These are phyloP conservation scores for Dunaliella primolecta DNA, from an alignment of 139 green algal species.

Conservation along the genomic window DNA sequence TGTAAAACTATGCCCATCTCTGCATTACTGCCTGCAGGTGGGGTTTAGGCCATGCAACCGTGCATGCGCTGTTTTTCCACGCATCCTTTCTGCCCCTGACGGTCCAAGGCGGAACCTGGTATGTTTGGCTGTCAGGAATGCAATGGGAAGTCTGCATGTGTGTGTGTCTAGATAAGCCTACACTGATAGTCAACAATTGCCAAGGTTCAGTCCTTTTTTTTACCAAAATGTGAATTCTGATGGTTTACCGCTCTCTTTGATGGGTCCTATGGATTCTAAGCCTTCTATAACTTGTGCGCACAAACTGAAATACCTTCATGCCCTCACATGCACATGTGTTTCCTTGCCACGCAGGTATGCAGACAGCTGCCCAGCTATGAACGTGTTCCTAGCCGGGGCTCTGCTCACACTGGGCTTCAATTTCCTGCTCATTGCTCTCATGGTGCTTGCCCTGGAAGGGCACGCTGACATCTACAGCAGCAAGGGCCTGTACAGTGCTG, in stretches of 20 bases:
- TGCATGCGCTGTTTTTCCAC: constrained; percentile 50
- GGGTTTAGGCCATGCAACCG: constrained; percentile 51
- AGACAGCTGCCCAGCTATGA: constrained; percentile 37
- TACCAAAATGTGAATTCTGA: too few relatives aligned
- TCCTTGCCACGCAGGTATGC: constrained; percentile 19
- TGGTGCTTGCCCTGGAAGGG: constrained; percentile 45
- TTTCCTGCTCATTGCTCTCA: constrained; percentile 37
- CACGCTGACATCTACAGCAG: constrained; percentile 5
- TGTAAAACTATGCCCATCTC: too few relatives aligned
- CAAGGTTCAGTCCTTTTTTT: too few relatives aligned
- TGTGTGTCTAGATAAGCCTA: too few relatives aligned
- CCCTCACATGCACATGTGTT: too few relatives aligned
- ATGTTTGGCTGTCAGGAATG: not conserved
- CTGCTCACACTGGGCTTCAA: constrained; percentile 47
- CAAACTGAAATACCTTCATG: too few relatives aligned
- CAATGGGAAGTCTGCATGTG: not conserved
- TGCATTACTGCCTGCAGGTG: too few relatives aligned
- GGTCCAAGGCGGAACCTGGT: constrained; percentile 35
- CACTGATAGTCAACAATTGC: too few relatives aligned
- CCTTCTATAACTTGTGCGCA: too few relatives aligned
- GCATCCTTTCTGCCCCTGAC: constrained; percentile 51
- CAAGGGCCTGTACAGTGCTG: not conserved
- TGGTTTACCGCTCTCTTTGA: too few relatives aligned
- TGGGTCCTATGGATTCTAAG: too few relatives aligned
- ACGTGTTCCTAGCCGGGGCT: constrained; percentile 40